Evolutionary conservation across 2,329 filamentous ascomycete genomes (phyloP).

Genomic region (Rhexocercosporidium sp.): DNA sequence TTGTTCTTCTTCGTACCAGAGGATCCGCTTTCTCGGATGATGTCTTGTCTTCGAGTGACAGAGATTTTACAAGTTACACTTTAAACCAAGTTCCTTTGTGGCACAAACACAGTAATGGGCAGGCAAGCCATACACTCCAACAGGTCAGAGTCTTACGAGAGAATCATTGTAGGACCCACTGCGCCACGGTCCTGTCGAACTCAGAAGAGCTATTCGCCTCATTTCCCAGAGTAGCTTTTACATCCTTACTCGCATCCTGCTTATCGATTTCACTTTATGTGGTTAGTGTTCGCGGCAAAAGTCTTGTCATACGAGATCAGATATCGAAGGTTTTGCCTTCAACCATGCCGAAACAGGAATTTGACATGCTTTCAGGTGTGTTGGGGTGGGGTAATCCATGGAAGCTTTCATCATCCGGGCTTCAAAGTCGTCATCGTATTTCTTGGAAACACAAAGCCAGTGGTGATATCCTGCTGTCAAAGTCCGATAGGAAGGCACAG

Average conservation of each 20-base stretch:
- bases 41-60: not conserved
- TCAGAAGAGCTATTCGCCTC: not conserved
- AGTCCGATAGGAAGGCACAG: not conserved
- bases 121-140: not conserved
- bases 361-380: not conserved
- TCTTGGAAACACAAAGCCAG: not conserved
- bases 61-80: not conserved
- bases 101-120: not conserved
- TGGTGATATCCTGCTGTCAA: not conserved
- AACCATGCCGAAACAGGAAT: not conserved
- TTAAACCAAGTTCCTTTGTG: not conserved
- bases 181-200: not conserved
- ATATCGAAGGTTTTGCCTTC: not conserved
- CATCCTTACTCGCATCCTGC: not conserved
- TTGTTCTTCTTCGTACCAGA: not conserved
- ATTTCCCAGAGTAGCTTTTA: not conserved
- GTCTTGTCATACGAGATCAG: conserved; percentile 8
- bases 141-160: not conserved
- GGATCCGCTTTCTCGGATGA: not conserved
- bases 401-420: conserved; percentile 1
- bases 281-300: conserved; percentile 4
- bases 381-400: not conserved
- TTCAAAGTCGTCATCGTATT: conserved; percentile 2
- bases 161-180: not conserved
- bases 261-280: not conserved